Evolutionary conservation across 768 basidiomycete genomes (phyloP).

Genomic region (Tylopilus subfusipes): DNA sequence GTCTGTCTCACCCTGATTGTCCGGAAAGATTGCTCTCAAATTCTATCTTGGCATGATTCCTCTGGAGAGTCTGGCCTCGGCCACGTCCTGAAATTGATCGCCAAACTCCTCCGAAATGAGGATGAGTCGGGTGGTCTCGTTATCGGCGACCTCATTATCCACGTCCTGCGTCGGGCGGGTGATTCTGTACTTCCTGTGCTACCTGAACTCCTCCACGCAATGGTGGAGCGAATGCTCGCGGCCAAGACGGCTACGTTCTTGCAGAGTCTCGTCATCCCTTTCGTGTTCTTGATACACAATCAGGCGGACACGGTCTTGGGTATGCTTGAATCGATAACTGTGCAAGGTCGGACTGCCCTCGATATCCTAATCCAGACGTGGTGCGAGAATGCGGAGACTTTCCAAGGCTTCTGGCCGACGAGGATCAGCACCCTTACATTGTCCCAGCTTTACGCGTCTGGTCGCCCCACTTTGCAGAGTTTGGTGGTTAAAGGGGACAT

Average conservation of each 20-base stretch:
- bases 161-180: constrained; percentile 81
- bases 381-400: constrained; percentile 92
- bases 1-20: constrained; percentile 77
- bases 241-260: constrained; percentile 91
- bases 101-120: constrained; percentile 68
- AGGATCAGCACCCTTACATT: constrained; percentile 83
- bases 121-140: constrained; percentile 92
- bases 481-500: constrained; percentile 89
- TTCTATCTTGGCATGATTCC: constrained; percentile 70
- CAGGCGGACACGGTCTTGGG: constrained; percentile 77
- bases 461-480: constrained; percentile 61
- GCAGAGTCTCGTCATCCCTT: constrained; percentile 90
- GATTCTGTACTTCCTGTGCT: constrained; percentile 78
- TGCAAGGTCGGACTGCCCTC: constrained; percentile 64
- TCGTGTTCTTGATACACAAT: constrained; percentile 88
- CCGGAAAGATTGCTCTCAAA: constrained; percentile 81
- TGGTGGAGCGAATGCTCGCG: constrained; percentile 74
- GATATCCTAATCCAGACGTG: constrained; percentile 87
- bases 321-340: constrained; percentile 65
- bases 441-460: constrained; percentile 63
- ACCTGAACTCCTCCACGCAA: constrained; percentile 80
- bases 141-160: constrained; percentile 93
- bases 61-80: constrained; percentile 73
- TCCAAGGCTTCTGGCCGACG: constrained; percentile 93
- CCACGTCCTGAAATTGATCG: constrained; percentile 70